Conservation (phyloP, 768 basidiomycete genomes). For the Pleurotus cornucopiae region DNA sequence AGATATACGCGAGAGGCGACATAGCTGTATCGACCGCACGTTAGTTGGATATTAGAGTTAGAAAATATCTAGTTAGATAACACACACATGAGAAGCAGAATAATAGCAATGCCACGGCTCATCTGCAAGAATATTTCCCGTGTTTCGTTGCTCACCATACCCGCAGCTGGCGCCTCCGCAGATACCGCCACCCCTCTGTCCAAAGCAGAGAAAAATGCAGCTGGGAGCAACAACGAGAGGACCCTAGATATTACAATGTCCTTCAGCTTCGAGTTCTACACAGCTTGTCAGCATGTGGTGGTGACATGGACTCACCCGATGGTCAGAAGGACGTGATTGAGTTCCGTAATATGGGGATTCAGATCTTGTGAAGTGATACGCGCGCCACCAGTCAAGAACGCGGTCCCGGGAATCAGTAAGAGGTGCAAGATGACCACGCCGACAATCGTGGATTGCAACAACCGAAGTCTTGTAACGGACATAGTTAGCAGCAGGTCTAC, state of each 20-base stretch:
- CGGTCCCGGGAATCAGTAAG: slow-evolving; percentile 63
- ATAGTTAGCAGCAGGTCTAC: not conserved
- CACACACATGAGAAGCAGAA: slow-evolving; percentile 56
- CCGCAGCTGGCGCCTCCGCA: slow-evolving; percentile 14
- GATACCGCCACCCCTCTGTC: slow-evolving; percentile 25
- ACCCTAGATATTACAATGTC: slow-evolving; percentile 34
- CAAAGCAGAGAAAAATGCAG: slow-evolving; percentile 63
- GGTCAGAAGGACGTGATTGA: slow-evolving; percentile 66
- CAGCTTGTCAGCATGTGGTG: too few species aligned
- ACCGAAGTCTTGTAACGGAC: slow-evolving; percentile 39
- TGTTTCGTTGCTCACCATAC: slow-evolving; percentile 35
- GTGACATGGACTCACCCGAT: slow-evolving; percentile 43
- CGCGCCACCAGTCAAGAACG: slow-evolving; percentile 73
- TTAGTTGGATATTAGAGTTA: not conserved
- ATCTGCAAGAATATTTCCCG: slow-evolving; percentile 50
- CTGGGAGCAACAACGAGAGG: slow-evolving; percentile 57
- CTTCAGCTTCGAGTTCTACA: not conserved
- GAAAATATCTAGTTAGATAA: not conserved
- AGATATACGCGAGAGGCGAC: slow-evolving; percentile 64
- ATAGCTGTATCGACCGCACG: slow-evolving; percentile 36
- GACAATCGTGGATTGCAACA: slow-evolving; percentile 67
- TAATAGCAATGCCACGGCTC: slow-evolving; percentile 61
- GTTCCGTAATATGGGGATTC: slow-evolving; percentile 58
- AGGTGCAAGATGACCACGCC: slow-evolving; percentile 75
- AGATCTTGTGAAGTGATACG: slow-evolving; percentile 63